Conservation (phyloP, 2,329 filamentous ascomycete species). For the Fusarium sterilihyphosum region DNA sequence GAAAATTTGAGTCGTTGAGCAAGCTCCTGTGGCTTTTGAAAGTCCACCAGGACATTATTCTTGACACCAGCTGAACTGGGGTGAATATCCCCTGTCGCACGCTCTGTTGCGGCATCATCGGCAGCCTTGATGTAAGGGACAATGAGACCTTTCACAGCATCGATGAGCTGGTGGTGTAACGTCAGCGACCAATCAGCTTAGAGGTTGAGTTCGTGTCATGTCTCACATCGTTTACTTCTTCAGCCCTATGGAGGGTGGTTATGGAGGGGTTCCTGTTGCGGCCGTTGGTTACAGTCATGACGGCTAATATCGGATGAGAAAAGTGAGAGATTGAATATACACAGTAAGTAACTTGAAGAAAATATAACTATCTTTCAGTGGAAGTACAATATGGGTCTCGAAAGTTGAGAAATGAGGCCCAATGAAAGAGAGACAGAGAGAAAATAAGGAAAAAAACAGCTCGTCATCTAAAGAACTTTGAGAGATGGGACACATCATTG, state of each 20-base stretch:
- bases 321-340: background rate
- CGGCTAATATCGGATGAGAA: slow-evolving; percentile 17
- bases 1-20: slow-evolving; percentile 65
- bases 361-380: background rate
- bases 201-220: background rate
- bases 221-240: slow-evolving; percentile 47
- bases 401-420: background rate
- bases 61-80: slow-evolving; percentile 51
- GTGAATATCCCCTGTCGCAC: slow-evolving; percentile 60
- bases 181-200: slow-evolving; percentile 36
- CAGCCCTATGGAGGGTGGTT: slow-evolving; percentile 45
- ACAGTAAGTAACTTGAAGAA: background rate
- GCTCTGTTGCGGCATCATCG: slow-evolving; percentile 68
- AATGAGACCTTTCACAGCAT: slow-evolving; percentile 73
- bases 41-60: slow-evolving; percentile 71
- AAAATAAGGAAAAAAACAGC: background rate
- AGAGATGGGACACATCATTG: slow-evolving; percentile 31
- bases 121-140: slow-evolving; percentile 77
- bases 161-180: slow-evolving; percentile 65
- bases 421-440: background rate
- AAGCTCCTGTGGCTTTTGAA: slow-evolving; percentile 67
- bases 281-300: slow-evolving; percentile 43
- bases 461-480: slow-evolving; percentile 19
- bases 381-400: background rate
- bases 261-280: slow-evolving; percentile 35